Base-by-base conservation (phyloP, 2,329 filamentous ascomycete species). In the Penicillium fuscoglaucum region DNA sequence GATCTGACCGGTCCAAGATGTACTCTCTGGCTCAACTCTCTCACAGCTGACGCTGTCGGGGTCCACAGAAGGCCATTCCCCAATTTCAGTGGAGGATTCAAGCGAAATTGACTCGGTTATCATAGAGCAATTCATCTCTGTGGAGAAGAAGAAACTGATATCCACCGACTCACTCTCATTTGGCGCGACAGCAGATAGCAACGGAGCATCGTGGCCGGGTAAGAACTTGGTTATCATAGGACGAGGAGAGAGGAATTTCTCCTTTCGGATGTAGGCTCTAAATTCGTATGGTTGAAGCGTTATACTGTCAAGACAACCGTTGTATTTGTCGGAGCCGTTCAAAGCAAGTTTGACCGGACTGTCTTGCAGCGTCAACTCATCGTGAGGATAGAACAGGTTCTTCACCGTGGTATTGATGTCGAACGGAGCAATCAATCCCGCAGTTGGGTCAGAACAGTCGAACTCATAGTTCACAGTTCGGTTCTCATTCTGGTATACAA, bases 371-470 rank as follows among this genome's bases (percentile, higher is more conserved):
- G 72, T 79, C 57, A 82, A 74, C 60, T 84, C 79, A 26, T 86
- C 84, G 63, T 84, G 85, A 0, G 85, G 85, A 66, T 83, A 84
- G 68, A 89, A 86, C 13, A 89, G 68, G 64, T 87, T 87, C 67
- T 83, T 84, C 60, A 89, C 85, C 1, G 78, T 83, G 1, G 79
- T 82, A 13, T 79, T 81, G 2, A 72, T 68, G 13, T 77, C 74
- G 57, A 85, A 89, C 0, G 86, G 84, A 10, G 85, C 75, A 39
- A 87, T 74, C 39, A 88, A 77, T 2, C 82, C 83, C 4, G 72
- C 71, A n/a, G 73, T 68, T 26, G 73, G 72, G 33, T 78, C 73
- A n/a, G 69, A 72, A 70, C 86, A 88, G 65, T 87, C 80, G 57
- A 86, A 87, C 1, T 73, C 73, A 67, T 86, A 89, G 5, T 79